Evolutionary conservation across 2,329 filamentous ascomycete species (phyloP).

Genomic region (Chaetomiaceae sp.): DNA sequence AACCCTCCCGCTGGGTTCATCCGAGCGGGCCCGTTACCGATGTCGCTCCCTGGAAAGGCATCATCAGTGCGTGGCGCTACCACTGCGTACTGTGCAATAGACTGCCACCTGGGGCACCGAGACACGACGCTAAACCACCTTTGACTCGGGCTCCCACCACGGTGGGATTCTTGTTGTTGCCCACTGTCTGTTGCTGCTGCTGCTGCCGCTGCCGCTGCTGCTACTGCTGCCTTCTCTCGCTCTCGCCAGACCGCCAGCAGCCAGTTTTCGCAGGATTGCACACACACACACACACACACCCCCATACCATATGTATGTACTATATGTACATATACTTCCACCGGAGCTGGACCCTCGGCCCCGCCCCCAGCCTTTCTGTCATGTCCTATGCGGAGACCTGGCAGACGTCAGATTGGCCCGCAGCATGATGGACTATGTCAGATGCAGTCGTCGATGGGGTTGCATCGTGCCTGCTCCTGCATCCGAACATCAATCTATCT

Average conservation of each 20-base stretch:
- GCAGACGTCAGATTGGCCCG: conserved; percentile 13
- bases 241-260: too few species aligned
- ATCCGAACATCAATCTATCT: conserved; percentile 20
- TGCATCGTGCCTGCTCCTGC: conserved; percentile 16
- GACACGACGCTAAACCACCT: too few species aligned
- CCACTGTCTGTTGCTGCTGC: too few species aligned
- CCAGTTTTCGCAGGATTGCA: too few species aligned
- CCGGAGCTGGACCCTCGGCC: too few species aligned
- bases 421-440: conserved; percentile 13
- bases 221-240: too few species aligned
- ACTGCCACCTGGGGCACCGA: neutral
- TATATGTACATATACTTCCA: too few species aligned
- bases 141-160: too few species aligned
- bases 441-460: conserved; percentile 18
- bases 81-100: conserved; percentile 2
- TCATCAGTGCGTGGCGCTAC: neutral
- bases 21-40: conserved; percentile 17
- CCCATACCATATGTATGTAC: too few species aligned
- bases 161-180: too few species aligned
- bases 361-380: neutral
- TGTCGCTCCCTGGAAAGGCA: conserved; percentile 18
- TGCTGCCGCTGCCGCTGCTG: too few species aligned
- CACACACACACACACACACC: too few species aligned
- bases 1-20: conserved; percentile 27
- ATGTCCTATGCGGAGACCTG: neutral